Evolutionary conservation across 2,329 filamentous ascomycete genomes (phyloP), one percentile per base, ranked within the genome.

Genomic region (Venturia carpophila): DNA sequence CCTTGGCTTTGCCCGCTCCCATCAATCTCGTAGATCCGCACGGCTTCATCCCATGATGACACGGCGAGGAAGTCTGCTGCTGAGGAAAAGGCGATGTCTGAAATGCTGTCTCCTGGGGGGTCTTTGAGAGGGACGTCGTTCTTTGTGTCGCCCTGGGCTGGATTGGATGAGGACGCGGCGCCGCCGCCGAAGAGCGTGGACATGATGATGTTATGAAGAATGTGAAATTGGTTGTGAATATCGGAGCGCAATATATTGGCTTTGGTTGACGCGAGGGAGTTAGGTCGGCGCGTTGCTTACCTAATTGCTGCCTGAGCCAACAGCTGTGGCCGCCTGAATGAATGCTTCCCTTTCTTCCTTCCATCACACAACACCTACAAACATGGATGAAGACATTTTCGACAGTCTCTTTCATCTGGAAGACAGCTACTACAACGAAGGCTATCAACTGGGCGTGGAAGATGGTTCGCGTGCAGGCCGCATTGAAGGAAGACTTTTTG

Each of bases 31-130:
- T 97, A 99, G 74, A 99, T 93, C 73, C 92, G 89, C 68, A 97
- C 91, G 76, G 96, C 96, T 80, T 95, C 96, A 78, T 99, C 94
- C 94, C 94, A 99, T 71, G 91, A 96, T 60, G 91, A 82, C 43
- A 97, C 90, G 30, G 93, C 92, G 21, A 99, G 82, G 9, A 95
- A 89, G 71, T 97, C 91, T 69, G 79, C 83, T 64, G 82, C 82
- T 1, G 88, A 86, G 17, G 89, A 92, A 79, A 97, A 99, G 61
- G 86, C 81, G 67, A 99, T 83, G 73, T 92, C 91, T 43, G 92
- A 92, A 72, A 97, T 89, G 76, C 89, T 90, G 78, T 99, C 94
- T 70, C 91, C 87, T 27, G 94, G 94, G 17, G 90, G 89, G 69
- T 87, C 84, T 67, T 80, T 83, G 65, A 99, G 81, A 64, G 88